Base-by-base conservation (phyloP, 108 stramenopile species). In the Skeletonema costatum region DNA sequence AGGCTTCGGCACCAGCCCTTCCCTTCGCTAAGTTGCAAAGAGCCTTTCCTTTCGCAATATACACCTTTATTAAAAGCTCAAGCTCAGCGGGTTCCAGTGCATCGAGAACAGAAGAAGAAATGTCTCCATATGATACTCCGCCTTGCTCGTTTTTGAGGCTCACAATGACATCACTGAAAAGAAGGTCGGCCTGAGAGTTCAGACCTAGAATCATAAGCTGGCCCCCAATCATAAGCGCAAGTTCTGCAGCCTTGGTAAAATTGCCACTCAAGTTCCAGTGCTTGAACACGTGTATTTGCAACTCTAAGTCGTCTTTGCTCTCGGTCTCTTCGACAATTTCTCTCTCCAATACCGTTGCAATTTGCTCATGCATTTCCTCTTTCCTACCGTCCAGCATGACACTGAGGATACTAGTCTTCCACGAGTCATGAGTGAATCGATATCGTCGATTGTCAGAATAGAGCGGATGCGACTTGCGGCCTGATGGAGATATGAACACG, bases 241-340 rank as follows among this genome's bases (percentile, higher is more conserved):
- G 66, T 2, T 74, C 64, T 32, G 88, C 65, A 46, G 87, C 76
- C 59, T 89, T 87, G 2, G 33, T 17, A 42, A 76, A 78, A 65
- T 85, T 75, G 7, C 77, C 81, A 68, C 84, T 79, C 29, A 61
- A 58, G 32, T 85, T 88, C 87, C 88, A 88, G 66, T 93, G 92
- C 17, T 74, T 64, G 39, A 90, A 88, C 2, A 93, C 71, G 33
- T 71, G 74, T 32, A 78, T 75, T 46, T 85, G 75, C 12, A 68
- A 68, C 48, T 80, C 67, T 36, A 80, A 78, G 46, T 93, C 88
- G 64, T 73, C 64, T 51, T 60, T 59, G 4, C 50, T 29, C 7
- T 82, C 62, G 12, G 72, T 42, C 32, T 71, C 79, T 16, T 31
- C 21, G 10, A 66, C 73, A 14, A 81, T 29, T 36, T 72, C 66